Conservation (phyloP, 106 monocot genomes). For the Apostasia ramifera region DNA sequence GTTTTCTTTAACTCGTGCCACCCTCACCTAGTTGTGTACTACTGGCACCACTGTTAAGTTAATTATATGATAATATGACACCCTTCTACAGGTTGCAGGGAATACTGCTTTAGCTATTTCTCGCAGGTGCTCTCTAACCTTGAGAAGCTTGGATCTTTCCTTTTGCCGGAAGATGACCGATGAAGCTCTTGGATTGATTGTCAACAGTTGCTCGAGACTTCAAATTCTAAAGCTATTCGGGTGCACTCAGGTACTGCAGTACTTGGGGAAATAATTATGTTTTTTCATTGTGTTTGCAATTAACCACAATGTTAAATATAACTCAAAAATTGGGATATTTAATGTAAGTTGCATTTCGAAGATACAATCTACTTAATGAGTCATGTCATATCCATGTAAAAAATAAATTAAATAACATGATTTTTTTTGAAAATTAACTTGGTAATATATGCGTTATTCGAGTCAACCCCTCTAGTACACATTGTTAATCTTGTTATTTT, state of each 20-base stretch:
- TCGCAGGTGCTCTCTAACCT: conserved; percentile 25
- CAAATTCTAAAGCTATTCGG: conserved; percentile 70
- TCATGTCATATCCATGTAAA: no score
- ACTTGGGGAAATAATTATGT: background rate
- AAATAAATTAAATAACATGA: no score
- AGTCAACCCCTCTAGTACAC: no score
- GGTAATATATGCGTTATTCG: no score
- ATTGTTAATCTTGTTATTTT: no score
- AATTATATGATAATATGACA: no score
- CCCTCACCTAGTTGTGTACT: no score
- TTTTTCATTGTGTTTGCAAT: background rate
- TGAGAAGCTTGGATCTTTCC: conserved; percentile 68
- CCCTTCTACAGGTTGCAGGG: conserved; percentile 37
- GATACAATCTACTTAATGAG: no score
- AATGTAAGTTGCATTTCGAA: background rate
- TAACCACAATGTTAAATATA: no score
- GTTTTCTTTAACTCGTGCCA: no score
- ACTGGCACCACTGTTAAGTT: no score
- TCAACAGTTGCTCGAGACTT: conserved; percentile 54
- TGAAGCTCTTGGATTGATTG: conserved; percentile 73
- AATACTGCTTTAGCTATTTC: conserved; percentile 67
- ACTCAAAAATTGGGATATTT: background rate
- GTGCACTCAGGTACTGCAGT: conserved; percentile 57
- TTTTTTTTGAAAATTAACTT: no score
- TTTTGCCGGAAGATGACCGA: conserved; percentile 71